Evolutionary conservation across 169 alveolate species (phyloP).

Genomic region (Cystoisospora suis): DNA sequence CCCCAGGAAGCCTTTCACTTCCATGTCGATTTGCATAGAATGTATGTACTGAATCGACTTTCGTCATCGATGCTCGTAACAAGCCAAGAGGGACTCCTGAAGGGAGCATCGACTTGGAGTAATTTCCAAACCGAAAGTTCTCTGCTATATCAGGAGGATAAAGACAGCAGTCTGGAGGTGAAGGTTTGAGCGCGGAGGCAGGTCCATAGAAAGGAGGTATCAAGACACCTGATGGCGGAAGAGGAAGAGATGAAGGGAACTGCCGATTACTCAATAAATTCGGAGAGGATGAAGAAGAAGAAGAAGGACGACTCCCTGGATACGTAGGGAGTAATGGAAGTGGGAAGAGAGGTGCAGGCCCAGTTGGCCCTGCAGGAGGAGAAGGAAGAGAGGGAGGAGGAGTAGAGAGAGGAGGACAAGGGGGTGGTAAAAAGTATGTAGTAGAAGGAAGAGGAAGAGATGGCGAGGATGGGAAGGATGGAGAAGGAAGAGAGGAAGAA

Average conservation of each 20-base stretch:
- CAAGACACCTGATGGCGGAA: neutral
- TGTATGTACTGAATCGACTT: neutral
- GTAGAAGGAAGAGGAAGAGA: no score
- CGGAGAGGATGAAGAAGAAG: neutral
- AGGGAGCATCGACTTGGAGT: neutral
- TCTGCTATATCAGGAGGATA: conserved; percentile 35
- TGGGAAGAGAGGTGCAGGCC: neutral
- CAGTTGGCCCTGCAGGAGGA: neutral
- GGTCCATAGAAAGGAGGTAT: conserved; percentile 5
- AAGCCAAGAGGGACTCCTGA: neutral
- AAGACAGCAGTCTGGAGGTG: conserved; percentile 11
- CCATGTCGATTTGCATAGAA: neutral
- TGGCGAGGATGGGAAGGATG: no score
- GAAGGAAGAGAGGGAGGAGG: neutral
- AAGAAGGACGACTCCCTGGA: neutral
- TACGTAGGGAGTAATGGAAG: neutral
- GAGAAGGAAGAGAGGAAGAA: no score
- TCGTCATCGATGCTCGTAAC: neutral
- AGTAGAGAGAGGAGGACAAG: neutral
- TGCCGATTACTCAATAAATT: neutral
- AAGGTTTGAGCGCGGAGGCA: neutral
- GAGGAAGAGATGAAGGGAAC: conserved; percentile 11
- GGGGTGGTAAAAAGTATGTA: no score
- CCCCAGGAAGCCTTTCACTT: neutral
- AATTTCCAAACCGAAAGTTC: neutral